Evolutionary conservation across 352 stramenopile genomes (phyloP), one percentile per base, ranked within the genome.

Genomic region (Globisporangium barbulae): DNA sequence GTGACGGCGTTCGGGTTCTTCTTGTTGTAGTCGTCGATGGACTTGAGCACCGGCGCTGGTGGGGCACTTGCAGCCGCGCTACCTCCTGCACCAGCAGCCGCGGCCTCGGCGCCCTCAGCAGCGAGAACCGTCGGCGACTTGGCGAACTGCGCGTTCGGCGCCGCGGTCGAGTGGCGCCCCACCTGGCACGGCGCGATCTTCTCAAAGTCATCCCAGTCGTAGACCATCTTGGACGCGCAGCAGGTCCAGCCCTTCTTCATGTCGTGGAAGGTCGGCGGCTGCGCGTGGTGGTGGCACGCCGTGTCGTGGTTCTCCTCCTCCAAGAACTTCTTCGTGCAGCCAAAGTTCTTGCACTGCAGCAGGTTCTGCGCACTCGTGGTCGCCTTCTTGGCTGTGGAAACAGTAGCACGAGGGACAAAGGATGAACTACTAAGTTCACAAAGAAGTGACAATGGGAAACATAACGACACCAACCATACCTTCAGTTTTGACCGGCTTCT

Each of bases 181-280:
- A 93, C 70, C 33, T 83, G 69, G 56, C 84, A 95, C 49, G 79
- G 71, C 64, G 88, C 73, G 63, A 94, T 94, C 69, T 90, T 90
- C 70, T 97, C 85, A 71, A 98, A 98, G 71, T 96, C 88, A 70
- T 98, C 93, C 91, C 93, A 98, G 79, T 98, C 93, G 75, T 98
- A 98, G 15, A 97, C 86, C 83, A 96, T 94, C 68, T 89, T 93
- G 63, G 74, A 81, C 62, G 85, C 87, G 75, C 89, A 97, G 75
- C 89, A 97, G 49, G 85, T 81, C 89, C 89, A 97, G 70, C 89
- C 86, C 62, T 97, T 97, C 74, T 96, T 96, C 58, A 85, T 89
- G 67, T 97, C 89, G 69, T 97, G 89, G 73, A 97, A 97, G 15
- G 90, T 79, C 53, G 89, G 89, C 39, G 89, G 88, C 63, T 85